Percentiles rank a stretch among this genome's conserved stretches.
These are phyloP conservation scores for Colletotrichum sp. DNA, from an alignment of 2,329 filamentous ascomycete genomes.

Conservation along the genomic window DNA sequence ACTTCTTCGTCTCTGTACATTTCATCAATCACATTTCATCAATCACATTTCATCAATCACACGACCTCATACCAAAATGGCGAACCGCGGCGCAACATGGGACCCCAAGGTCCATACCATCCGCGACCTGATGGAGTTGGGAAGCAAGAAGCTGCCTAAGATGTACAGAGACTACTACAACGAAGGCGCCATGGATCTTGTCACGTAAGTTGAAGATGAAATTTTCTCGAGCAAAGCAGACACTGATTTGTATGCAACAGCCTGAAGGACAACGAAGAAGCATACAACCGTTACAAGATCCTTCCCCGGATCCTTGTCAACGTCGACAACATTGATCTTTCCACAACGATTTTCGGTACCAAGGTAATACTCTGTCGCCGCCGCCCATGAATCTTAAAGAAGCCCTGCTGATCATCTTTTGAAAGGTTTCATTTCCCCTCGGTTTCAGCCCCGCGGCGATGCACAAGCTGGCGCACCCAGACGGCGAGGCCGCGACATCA, in stretches of 20 bases:
- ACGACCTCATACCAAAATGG: background rate
- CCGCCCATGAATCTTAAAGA: background rate
- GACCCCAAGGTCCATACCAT: constrained; percentile 13
- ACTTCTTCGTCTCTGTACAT: accelerated
- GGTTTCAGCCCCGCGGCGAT: constrained; percentile 61
- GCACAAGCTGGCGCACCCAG: constrained; percentile 57
- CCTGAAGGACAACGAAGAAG: constrained; percentile 57
- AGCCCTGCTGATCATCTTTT: accelerated
- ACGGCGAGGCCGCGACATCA: constrained; percentile 56
- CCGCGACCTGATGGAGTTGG: constrained; percentile 43
- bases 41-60: background rate
- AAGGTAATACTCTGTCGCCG: constrained; percentile 20
- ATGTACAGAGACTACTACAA: constrained; percentile 60
- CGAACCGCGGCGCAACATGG: constrained; percentile 18
- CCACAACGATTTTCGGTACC: constrained; percentile 47
- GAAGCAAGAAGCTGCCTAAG: constrained; percentile 40
- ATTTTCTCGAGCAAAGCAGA: accelerated
- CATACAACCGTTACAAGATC: constrained; percentile 56
- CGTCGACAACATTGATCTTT: constrained; percentile 40
- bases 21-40: background rate
- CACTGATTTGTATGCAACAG: background rate
- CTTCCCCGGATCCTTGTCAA: constrained; percentile 49
- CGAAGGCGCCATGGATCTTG: constrained; percentile 59
- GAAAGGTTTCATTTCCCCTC: constrained; percentile 50
- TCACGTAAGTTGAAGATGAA: constrained; percentile 37